Base-by-base conservation (phyloP, 202 grass and related monocot species). In the Saccharum hybrid region DNA sequence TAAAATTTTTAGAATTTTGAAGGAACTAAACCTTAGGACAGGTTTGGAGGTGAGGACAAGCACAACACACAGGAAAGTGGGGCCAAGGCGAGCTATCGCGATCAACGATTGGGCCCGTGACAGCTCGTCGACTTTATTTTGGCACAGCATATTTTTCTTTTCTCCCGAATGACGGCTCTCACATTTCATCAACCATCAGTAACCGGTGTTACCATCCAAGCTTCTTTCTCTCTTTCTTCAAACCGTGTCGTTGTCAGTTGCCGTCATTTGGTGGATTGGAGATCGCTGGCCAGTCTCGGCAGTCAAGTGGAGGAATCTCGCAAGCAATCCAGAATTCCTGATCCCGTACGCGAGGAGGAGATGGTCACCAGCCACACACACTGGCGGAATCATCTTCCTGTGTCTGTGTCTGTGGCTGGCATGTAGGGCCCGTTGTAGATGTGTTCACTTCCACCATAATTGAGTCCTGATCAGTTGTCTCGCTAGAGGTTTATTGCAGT, bases 281-380 rank as follows among this genome's bases (percentile, higher is more conserved):
- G 2, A 7, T 52, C 15, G 2, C 6, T 81, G 42, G 7, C 57
- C 41, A 2, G n/a, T 51, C 51, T 39, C 21, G 18, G 66, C 60
- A 6, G 38, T 74, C 46, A 41, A 78, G 79, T 52, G 74, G 79
- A 62, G 48, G 67, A 81, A 82, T 78, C 83, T 82, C 46, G 37
- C 72, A 86, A 82, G 60, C 66, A 61, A 78, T 59, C 45, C 45
- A 13, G 45, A 39, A 39, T 39, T 14, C 45, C 43, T 9, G 43
- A 4, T 12, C 36, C 56, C 66, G 65, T 66, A 42, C 36, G 33
- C 42, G 45, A 43, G 6, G 46, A 42, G 12, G 67, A 72, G 64
- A 56, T 56, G 43, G 8, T 30, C 18, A 16, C 76, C 13, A 31
- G 69, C 76, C 34, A 66, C 15, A 60, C 19, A 9, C 8, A 59